Evolutionary conservation across 257 asterid species (phyloP), one percentile per base, ranked within the genome.

Genomic region (Ehretia macrophylla): DNA sequence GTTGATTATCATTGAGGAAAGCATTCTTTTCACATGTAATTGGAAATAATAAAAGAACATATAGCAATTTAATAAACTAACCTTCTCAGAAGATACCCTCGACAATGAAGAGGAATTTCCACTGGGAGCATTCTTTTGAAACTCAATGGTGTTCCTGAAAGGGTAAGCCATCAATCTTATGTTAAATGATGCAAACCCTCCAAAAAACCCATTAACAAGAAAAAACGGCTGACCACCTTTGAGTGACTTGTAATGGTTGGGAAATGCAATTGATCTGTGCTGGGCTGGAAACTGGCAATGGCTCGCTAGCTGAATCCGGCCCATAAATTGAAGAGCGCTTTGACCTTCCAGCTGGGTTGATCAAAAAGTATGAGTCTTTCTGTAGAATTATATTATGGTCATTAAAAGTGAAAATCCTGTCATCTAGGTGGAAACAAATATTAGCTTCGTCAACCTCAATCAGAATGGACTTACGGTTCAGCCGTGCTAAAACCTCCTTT

Each of bases 401-500:
- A 44, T 27, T 19, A 20, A 44, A 40, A 10, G 10, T 40, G 35
- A 39, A 42, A 18, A 10, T 14, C 39, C 35, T 14, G 16, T n/a
- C 13, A 56, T 18, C 38, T 59, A 40, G 59, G 16, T n/a, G 27
- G 38, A 66, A 13, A 19, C 13, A 18, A 22, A 17, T 60, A 56
- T 48, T 35, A 58, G 22, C 47, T 20, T 45, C 61, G 63, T 45
- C 65, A 67, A 59, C 10, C 39, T 44, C 21, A 62, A 27, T 37
- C 19, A 22, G 17, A 20, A 52, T 20, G 38, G 47, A 73, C 90
- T 79, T 78, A 87, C 95, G 62, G 73, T 87, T 82, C 61, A 85
- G 62, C 53, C 94, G 83, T 27, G 86, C 84, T 35, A 85, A 63
- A 71, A 87, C 94, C 68, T 87, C 95, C 60, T 72, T 85, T 76